phyloP scores from a whole-genome alignment of 2,329 filamentous ascomycete genomes.

The Ceratocystis harringtonii region DNA sequence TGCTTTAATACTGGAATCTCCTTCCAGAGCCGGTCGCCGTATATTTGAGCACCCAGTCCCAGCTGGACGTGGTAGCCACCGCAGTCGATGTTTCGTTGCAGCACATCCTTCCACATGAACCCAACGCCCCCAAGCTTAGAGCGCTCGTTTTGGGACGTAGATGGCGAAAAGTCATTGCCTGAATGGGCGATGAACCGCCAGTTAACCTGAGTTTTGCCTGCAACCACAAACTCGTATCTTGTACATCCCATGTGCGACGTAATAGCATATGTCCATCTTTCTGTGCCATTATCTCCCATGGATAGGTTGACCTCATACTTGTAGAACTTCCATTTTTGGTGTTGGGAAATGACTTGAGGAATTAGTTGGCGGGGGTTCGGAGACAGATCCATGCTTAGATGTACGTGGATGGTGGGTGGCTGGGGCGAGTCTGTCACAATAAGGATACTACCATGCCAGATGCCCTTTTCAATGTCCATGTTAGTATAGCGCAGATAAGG shows the following conservation, averaged over 20 bases:
- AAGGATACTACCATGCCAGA: constrained; percentile 88
- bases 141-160: constrained; percentile 73
- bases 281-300: constrained; percentile 70
- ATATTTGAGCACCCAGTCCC: constrained; percentile 86
- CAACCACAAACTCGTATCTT: constrained; percentile 93
- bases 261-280: constrained; percentile 94
- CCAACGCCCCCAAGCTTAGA: constrained; percentile 75
- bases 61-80: constrained; percentile 91
- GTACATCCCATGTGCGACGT: constrained; percentile 95
- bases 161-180: constrained; percentile 85
- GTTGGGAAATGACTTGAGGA: constrained; percentile 66
- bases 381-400: constrained; percentile 76
- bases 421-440: constrained; percentile 82
- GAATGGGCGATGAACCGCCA: constrained; percentile 96
- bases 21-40: constrained; percentile 89
- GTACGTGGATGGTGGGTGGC: constrained; percentile 89
- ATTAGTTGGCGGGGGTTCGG: constrained; percentile 83
- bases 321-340: constrained; percentile 92
- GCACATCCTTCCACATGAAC: constrained; percentile 97
- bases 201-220: constrained; percentile 73
- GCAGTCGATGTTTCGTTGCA: constrained; percentile 93
- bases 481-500: constrained; percentile 92
- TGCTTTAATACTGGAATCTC: constrained; percentile 87
- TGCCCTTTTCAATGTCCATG: constrained; percentile 82
- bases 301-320: constrained; percentile 80